These are phyloP conservation scores for Chalaropsis ovoidea DNA, from an alignment of 2,329 filamentous ascomycete species.

Conservation along the genomic window DNA sequence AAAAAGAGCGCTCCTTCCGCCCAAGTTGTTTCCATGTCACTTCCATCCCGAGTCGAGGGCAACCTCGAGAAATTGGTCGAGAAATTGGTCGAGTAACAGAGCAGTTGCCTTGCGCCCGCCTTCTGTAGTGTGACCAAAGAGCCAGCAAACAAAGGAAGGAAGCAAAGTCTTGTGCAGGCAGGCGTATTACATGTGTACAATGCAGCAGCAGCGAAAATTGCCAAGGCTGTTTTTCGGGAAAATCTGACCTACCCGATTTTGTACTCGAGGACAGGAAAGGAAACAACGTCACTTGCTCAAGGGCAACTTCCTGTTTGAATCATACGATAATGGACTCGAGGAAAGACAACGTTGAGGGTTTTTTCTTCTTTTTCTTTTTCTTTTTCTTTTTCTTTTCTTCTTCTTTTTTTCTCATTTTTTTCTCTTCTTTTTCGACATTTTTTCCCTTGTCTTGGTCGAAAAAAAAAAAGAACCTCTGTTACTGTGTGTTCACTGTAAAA, in stretches of 20 bases:
- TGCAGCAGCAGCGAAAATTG: not conserved
- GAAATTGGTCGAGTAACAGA: not conserved
- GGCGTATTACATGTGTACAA: not conserved
- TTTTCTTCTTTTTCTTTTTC: not conserved
- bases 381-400: not conserved
- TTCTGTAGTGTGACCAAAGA: too few relatives aligned
- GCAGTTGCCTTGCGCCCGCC: not conserved
- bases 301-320: not conserved
- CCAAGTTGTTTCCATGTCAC: not conserved
- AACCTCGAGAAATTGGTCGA: not conserved
- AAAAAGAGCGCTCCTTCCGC: conserved; percentile 3
- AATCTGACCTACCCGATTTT: not conserved
- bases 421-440: too few relatives aligned
- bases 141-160: not conserved
- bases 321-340: not conserved
- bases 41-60: not conserved
- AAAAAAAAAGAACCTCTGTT: too few relatives aligned
- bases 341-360: not conserved
- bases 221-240: not conserved
- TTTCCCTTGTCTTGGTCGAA: too few relatives aligned
- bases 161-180: not conserved
- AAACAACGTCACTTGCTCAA: not conserved
- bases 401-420: too few relatives aligned
- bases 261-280: not conserved
- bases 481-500: too few relatives aligned